Base-by-base conservation (phyloP, 306 rosid species). In the Fragaria vesca region DNA sequence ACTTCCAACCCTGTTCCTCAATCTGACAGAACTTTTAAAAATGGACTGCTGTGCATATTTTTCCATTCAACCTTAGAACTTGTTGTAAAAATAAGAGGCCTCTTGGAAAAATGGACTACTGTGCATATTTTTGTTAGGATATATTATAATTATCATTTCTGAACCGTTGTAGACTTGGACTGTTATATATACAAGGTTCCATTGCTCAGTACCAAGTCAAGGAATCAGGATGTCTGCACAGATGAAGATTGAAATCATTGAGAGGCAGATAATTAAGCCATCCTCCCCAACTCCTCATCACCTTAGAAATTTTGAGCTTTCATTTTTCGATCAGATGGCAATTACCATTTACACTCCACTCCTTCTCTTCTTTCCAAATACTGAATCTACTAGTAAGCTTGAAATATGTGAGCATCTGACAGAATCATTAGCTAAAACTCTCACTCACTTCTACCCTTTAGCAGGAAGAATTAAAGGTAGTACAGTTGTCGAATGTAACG, bases 391-490 rank as follows among this genome's bases (percentile, higher is more conserved):
- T 36, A 72, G n/a, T 54, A 73, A 21, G 26, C 24, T 73, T 3
- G 78, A 79, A 48, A 69, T n/a, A 57, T 50, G 80, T 24, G 48
- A 58, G 46, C 74, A 73, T 21, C 87, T 90, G 0, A 86, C 77
- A 66, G 51, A 81, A 47, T 90, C 95, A 5, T 45, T 90, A 32
- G 76, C 91, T 1, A 38, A 87, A 52, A 80, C 90, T 52, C 74
- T 89, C 38, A 75, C 87, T 34, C 76, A 26, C 0, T 81, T 85
- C 68, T 88, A 82, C 79, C 91, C 90, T 1, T 77, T 90, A 0
- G 89, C 93, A 15, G 93, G 97, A 34, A 81, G 55, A 24, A 48
- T 83, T 24, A 84, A 66, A 83, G 82, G 81, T 21, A 83, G 81
- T 6, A 2, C 51, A 0, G 40, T 66, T 78, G 79, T 87, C 65